Evolutionary conservation across 1,284 basidiomycete genomes (phyloP), one percentile per base, ranked within the genome.

Genomic region (Pulchroboletus neoregius): DNA sequence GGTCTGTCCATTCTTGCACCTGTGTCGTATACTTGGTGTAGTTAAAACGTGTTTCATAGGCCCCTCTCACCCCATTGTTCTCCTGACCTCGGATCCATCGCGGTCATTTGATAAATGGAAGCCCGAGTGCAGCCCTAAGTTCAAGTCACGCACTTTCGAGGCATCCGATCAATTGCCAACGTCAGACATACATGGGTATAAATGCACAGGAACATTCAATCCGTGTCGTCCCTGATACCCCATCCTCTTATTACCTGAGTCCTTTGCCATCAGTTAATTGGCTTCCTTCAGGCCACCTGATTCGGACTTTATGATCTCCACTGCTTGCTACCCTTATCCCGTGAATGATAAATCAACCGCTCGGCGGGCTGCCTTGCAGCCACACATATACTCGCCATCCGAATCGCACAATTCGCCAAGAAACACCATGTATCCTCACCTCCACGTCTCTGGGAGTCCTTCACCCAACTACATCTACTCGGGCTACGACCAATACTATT

Each of bases 101-200:
- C 62, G 46, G 60, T 32, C 46, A 56, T 64, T 61, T 67, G 62
- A 60, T 67, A 57, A 66, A 66, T 63, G 47, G 62, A 66, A 66
- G 47, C 41, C 45, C 51, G 50, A 48, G 46, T 53, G 53, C 62
- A 65, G 62, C 58, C 56, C 48, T 50, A 62, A 44, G 46, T 45
- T 47, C 40, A 39, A 46, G 50, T 53, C 63, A 51, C 42, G 44
- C 57, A 52, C 48, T 61, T 50, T 63, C 49, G 58, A 63, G 60
- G 53, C 56, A 46, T 58, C 58, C 57, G 59, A 59, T 61, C 58
- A 61, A 58, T 50, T 60, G 46, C 46, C 60, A 65, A 67, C 58
- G 55, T 54, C 50, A 60, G 42, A 54, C 44, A 45, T 49, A 49
- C 57, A 58, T 57, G 45, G 43, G 49, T 65, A 67, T 63, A 67